phyloP scores from a whole-genome alignment of 805 yeast genomes.

The Debaryomyces maramus region DNA sequence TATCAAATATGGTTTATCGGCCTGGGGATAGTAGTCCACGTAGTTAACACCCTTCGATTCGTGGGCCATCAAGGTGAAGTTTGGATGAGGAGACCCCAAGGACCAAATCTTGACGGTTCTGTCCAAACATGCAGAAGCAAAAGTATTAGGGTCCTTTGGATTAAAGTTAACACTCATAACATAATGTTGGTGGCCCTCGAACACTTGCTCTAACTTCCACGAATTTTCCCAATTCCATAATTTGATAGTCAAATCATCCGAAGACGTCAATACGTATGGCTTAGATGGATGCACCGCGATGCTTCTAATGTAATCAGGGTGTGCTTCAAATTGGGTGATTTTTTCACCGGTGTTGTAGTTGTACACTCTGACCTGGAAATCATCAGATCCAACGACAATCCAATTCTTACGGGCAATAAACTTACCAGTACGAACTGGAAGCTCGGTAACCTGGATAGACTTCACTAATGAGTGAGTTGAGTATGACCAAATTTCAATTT shows the following conservation, averaged over 20 bases:
- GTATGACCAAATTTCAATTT: slow-evolving; percentile 90
- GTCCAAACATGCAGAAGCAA: slow-evolving; percentile 96
- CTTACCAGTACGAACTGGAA: slow-evolving; percentile 94
- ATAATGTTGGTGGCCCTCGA: slow-evolving; percentile 94
- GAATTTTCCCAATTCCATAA: slow-evolving; percentile 97
- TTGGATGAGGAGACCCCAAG: slow-evolving; percentile 80
- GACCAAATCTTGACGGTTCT: slow-evolving; percentile 98
- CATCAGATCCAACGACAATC: slow-evolving; percentile 96
- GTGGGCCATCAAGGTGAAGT: slow-evolving; percentile 88
- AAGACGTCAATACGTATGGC: slow-evolving; percentile 83
- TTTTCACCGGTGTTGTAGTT: slow-evolving; percentile 96
- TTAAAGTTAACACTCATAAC: slow-evolving; percentile 93
- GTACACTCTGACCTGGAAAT: slow-evolving; percentile 88
- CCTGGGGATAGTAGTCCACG: slow-evolving; percentile 95
- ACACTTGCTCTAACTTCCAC: slow-evolving; percentile 88
- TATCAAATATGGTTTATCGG: slow-evolving; percentile 94
- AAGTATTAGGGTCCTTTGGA: slow-evolving; percentile 96
- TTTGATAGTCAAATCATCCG: slow-evolving; percentile 89
- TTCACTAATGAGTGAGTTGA: slow-evolving; percentile 83
- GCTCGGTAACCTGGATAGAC: slow-evolving; percentile 90
- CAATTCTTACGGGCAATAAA: slow-evolving; percentile 96
- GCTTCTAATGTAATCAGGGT: slow-evolving; percentile 93
- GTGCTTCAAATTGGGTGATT: slow-evolving; percentile 94
- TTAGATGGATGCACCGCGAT: slow-evolving; percentile 93
- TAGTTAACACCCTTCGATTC: slow-evolving; percentile 92